Evolutionary conservation across 2,329 filamentous ascomycete species (phyloP).

Genomic region (Fusarium goolgardi): DNA sequence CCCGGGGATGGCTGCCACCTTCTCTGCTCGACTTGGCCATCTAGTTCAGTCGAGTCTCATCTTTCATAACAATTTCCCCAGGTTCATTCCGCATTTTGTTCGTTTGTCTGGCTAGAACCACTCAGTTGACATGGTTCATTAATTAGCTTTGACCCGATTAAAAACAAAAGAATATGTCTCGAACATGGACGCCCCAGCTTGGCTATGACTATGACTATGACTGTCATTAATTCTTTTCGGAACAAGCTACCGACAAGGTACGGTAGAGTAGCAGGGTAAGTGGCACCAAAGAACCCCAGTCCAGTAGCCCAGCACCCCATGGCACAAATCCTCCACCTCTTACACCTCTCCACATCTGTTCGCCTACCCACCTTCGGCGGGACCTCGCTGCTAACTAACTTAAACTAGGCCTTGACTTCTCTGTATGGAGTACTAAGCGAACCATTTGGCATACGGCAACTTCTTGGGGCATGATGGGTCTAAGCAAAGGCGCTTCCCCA

Average conservation of each 20-base stretch:
- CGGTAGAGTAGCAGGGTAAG: slow-evolving; percentile 2
- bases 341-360: slow-evolving; percentile 47
- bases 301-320: slow-evolving; percentile 30
- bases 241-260: slow-evolving; percentile 38
- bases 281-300: slow-evolving; percentile 9
- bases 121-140: background rate
- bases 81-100: slow-evolving; percentile 4
- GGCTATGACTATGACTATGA: slow-evolving; percentile 3
- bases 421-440: slow-evolving; percentile 46
- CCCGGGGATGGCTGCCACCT: slow-evolving; percentile 38
- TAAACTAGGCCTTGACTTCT: slow-evolving; percentile 43
- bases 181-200: slow-evolving; percentile 27
- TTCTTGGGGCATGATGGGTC: slow-evolving; percentile 37
- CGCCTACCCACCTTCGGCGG: slow-evolving; percentile 48
- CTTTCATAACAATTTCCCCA: slow-evolving; percentile 15
- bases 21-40: background rate
- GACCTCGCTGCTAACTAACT: slow-evolving; percentile 47
- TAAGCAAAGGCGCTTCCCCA: slow-evolving; percentile 37
- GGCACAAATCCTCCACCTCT: slow-evolving; percentile 44
- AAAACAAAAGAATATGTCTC: slow-evolving; percentile 31
- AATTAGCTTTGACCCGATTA: slow-evolving; percentile 6
- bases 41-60: background rate
- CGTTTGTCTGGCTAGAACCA: background rate
- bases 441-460: slow-evolving; percentile 45
- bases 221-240: slow-evolving; percentile 32